These are phyloP conservation scores for Claviceps africana DNA, from an alignment of 2,329 filamentous ascomycete genomes.

Conservation along the genomic window DNA sequence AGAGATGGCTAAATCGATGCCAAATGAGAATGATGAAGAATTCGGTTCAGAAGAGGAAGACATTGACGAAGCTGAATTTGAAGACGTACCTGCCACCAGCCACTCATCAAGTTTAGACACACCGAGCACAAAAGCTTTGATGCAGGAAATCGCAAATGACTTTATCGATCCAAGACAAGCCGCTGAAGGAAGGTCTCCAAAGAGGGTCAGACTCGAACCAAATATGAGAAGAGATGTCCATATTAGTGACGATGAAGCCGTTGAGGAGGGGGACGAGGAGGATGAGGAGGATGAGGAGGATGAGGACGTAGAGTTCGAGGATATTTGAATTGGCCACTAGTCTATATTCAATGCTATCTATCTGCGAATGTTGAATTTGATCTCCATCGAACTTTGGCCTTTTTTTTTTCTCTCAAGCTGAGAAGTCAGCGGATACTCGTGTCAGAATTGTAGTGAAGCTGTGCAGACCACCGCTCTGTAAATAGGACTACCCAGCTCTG, in stretches of 20 bases:
- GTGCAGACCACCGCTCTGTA: too few species aligned
- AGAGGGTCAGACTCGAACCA: conserved; percentile 43
- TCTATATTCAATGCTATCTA: not conserved
- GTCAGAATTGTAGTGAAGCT: too few species aligned
- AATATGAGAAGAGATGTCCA: conserved; percentile 28
- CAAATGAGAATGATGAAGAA: conserved; percentile 20
- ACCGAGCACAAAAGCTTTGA: conserved; percentile 18
- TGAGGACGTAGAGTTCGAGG: conserved; percentile 42
- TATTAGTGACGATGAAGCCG: conserved; percentile 30
- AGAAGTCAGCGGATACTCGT: too few species aligned
- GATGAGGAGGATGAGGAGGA: conserved; percentile 35
- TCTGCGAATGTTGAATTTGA: not conserved
- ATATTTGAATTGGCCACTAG: conserved; percentile 24
- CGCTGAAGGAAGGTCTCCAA: not conserved
- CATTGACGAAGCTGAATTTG: conserved; percentile 31
- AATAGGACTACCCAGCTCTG: too few species aligned
- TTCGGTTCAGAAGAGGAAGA: conserved; percentile 24
- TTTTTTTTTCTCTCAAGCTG: too few species aligned
- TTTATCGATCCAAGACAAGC: conserved; percentile 5
- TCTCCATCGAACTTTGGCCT: too few species aligned
- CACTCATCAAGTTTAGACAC: conserved; percentile 19
- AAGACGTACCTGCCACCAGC: conserved; percentile 31
- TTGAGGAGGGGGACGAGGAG: conserved; percentile 33
- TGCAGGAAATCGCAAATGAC: conserved; percentile 20
- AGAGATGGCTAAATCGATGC: conserved; percentile 21